Base-by-base conservation (phyloP, 805 yeast species). In the Saccharomyces cerevisiae region DNA sequence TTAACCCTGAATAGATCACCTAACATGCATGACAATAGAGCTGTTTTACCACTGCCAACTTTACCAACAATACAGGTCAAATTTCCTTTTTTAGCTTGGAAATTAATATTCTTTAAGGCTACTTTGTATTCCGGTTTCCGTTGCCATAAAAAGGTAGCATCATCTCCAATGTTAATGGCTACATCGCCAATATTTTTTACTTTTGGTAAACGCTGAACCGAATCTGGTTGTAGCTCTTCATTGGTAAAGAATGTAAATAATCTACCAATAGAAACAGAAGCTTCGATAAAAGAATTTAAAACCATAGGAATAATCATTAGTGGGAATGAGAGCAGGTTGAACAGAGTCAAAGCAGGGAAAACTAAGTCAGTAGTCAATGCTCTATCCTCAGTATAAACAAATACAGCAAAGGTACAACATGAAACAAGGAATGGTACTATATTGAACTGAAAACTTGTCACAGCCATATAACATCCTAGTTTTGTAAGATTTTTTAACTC, bases 251-350 rank as follows among this genome's bases (percentile, higher is more conserved):
- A 94, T 41, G 79, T 77, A 2, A 83, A 79, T 61, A 94, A 78
- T 77, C 99, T 83, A 41, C 76, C 74, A 32, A 87, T 68, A 4
- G 96, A 89, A 50, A 88, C 92, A 70, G 89, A 87, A 2, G 97
- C 89, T 70, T 94, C 99, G 57, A 95, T 85, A 50, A 89, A 72
- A 48, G 87, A 77, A 17, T 96, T 85, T 57, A 94, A 82, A 14
- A 92, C 91, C 81, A 83, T 87, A 47, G 99, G 99, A 58, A 94
- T 79, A 43, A 89, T 89, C 10, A 95, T 91, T 59, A 94, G 77
- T 48, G 99, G 99, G 81, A 94, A 94, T 0, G 87, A 79, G 56
- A 94, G 78, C 66, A 94, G 75, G 69, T 92, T 94, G 77, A 92
- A 94, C 51, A 91, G 76, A 6, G 97, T 79, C 54, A 89, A 76